Evolutionary conservation across 2,329 filamentous ascomycete species (phyloP), one percentile per base, ranked within the genome.

Genomic region (Cladosporium colombiae): DNA sequence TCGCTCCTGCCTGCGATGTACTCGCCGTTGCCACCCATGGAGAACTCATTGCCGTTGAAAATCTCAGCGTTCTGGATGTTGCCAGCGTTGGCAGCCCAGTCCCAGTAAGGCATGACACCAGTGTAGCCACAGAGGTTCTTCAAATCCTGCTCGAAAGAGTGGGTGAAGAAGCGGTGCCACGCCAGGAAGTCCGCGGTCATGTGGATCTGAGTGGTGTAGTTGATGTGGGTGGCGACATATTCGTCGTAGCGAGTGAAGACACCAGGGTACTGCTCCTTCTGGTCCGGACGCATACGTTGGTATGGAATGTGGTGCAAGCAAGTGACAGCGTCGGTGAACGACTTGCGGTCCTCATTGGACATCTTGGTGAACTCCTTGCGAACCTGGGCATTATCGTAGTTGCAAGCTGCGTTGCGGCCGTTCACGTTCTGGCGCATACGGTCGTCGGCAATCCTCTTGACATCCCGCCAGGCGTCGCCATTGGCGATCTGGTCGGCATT

Each of bases 11-110:
- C 23, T 16, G 40, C n/a, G 16, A 64, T 58, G 66, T 69, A 68
- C 27, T 55, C 60, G 25, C 71, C 71, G 55, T 73, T 72, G 31
- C 70, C 69, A 52, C 69, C 69, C 49, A 73, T 67, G 14, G 79
- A 76, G n/a, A 79, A 81, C 27, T 79, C 79, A 63, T 79, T 82
- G 50, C 84, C 84, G 69, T 87, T 84, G 62, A 87, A 85, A 60
- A 86, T 71, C 3, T 82, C 81, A 0, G 83, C 84, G 46, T 79
- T 78, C 46, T 68, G 40, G 10, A 57, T 44, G 21, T 84, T 78
- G 21, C 62, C 64, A 11, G 79, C 75, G 75, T 79, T 81, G 63
- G 77, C 77, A 1, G 79, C 78, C 81, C 84, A 86, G 73, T 86
- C 81, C 79, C 82, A 83, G 77, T 85, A 86, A 75, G 70, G 69